Evolutionary conservation across 2,329 filamentous ascomycete genomes (phyloP), one percentile per base, ranked within the genome.

Genomic region (Sclerotinia glacialis): DNA sequence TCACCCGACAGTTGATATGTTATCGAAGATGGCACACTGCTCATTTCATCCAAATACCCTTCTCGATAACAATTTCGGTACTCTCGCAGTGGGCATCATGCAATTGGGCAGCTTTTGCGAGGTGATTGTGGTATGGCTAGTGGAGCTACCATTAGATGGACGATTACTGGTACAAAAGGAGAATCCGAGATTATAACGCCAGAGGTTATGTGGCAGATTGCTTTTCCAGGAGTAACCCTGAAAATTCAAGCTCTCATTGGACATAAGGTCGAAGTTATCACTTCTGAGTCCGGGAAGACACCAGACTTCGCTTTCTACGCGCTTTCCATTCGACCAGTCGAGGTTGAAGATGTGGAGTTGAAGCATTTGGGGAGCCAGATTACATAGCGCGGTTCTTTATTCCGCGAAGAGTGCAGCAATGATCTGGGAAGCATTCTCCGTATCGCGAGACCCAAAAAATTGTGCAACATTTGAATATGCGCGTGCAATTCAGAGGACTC

Each of bases 21-120:
- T 76, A 14, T 47, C 64, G n/a, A 44, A 14, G 9, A 44, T 21
- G 12, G 2, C 60, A 2, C 68, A 71, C 31, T 76, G 5, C 53
- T 74, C 18, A 65, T 74, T 23, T 70, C 65, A 70, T 23, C 69
- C 65, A 18, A 76, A 73, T 61, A 78, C 75, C 6, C 49, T 72
- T 2, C 75, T 78, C 11, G 78, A 79, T 60, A 72, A 78, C n/a
- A 40, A 73, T 78, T 40, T 68, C 18, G 78, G 78, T 0, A 67
- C 65, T 2, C 73, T 79, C 1, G 63, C 71, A n/a, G 74, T 62
- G 28, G 77, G 75, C 23, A 76, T 73, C 2, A 49, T 75, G 6
- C 77, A 73, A 14, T 76, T 74, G 18, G 66, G 79, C 34, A 68
- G 68, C 52, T 52, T 42, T 42, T 34, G 49, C 11, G n/a, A 64